phyloP scores from a whole-genome alignment of 2,329 filamentous ascomycete genomes.

The Microthyrium microscopicum region DNA sequence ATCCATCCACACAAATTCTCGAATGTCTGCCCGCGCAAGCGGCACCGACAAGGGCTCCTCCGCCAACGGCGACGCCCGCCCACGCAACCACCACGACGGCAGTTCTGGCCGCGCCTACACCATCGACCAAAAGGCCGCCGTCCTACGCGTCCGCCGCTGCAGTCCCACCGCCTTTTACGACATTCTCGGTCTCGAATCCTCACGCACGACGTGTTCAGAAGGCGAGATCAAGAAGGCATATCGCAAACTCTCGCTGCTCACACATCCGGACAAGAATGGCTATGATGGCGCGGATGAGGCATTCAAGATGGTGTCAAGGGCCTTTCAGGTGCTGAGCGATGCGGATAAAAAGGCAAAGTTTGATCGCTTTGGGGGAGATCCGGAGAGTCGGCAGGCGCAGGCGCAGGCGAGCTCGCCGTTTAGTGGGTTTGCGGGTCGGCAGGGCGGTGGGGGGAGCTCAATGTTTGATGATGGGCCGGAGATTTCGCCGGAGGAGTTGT shows the following conservation, averaged over 20 bases:
- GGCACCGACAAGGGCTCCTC: constrained; percentile 23
- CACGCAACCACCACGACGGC: constrained; percentile 57
- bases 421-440: constrained; percentile 36
- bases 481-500: constrained; percentile 91
- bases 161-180: constrained; percentile 84
- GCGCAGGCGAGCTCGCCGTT: constrained; percentile 48
- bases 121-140: constrained; percentile 76
- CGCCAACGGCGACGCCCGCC: constrained; percentile 22
- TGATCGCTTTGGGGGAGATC: constrained; percentile 81
- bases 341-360: constrained; percentile 81
- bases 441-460: constrained; percentile 33
- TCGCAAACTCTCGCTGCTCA: constrained; percentile 80
- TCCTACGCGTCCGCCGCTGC: constrained; percentile 76
- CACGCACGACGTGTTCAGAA: constrained; percentile 52
- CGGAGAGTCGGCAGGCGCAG: constrained; percentile 67
- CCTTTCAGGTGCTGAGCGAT: constrained; percentile 85
- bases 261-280: constrained; percentile 97
- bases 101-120: constrained; percentile 67
- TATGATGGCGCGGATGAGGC: constrained; percentile 91
- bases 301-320: constrained; percentile 93
- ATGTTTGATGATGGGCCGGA: constrained; percentile 86
- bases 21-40: constrained; percentile 27
- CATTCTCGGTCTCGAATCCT: constrained; percentile 59
- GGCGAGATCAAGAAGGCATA: constrained; percentile 95
- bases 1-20: constrained; percentile 3